Conservation (phyloP, 176 grass and related monocot species). For the Oryza australiensis region DNA sequence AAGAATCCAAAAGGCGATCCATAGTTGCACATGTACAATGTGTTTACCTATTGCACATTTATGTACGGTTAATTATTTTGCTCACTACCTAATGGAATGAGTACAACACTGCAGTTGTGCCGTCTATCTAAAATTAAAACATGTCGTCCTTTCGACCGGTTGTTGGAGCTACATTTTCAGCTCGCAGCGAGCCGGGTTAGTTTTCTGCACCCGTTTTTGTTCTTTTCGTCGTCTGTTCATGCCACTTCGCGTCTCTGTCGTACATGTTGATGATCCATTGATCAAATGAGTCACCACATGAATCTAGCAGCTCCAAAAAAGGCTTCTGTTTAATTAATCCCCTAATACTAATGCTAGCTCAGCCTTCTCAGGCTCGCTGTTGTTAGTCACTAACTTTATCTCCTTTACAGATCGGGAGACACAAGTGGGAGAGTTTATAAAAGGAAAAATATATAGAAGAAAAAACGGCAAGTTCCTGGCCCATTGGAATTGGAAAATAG, state of each 20-base stretch:
- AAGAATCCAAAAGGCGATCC: neutral
- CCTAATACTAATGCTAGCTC: neutral
- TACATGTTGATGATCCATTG: neutral
- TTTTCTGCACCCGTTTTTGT: neutral
- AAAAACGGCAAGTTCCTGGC: neutral
- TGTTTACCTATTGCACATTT: neutral
- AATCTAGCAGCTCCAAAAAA: neutral
- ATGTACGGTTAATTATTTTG: neutral
- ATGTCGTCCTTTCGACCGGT: neutral
- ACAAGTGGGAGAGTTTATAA: neutral
- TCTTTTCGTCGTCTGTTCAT: neutral
- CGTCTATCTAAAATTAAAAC: neutral
- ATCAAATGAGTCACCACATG: neutral
- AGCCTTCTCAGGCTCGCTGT: neutral
- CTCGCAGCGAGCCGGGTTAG: neutral
- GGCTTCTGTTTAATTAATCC: neutral
- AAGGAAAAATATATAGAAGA: neutral
- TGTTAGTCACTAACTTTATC: neutral
- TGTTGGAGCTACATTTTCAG: conserved; percentile 32
- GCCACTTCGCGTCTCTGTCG: neutral
- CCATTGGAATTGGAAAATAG: neutral
- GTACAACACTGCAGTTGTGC: neutral
- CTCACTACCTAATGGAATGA: neutral
- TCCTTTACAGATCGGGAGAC: neutral
- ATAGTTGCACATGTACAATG: neutral